phyloP scores from a whole-genome alignment of 345 rosid genomes.

The Aethionema arabicum region DNA sequence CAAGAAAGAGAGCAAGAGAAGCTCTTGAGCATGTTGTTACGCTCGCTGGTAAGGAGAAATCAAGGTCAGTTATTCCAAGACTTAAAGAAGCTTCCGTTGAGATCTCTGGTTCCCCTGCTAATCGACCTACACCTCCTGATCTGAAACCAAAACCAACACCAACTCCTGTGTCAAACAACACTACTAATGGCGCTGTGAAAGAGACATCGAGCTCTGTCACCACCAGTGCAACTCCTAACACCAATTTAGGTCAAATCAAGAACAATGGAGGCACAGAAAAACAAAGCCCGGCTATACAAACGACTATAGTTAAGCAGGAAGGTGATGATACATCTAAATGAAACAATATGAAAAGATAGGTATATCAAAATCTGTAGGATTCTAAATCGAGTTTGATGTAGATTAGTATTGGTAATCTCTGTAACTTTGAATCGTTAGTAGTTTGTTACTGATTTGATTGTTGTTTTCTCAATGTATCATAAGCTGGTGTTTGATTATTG shows the following conservation, averaged over 20 bases:
- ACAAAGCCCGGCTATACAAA: not conserved
- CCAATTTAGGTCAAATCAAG: not conserved
- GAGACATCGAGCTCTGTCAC: slow-evolving; percentile 18
- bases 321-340: not conserved
- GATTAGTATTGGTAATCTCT: too few species aligned
- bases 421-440: too few species aligned
- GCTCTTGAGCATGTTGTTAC: slow-evolving; percentile 50
- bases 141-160: slow-evolving; percentile 20
- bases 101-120: slow-evolving; percentile 6
- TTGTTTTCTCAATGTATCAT: too few species aligned
- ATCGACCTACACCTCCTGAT: slow-evolving; percentile 1
- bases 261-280: not conserved
- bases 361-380: too few species aligned
- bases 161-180: slow-evolving; percentile 11
- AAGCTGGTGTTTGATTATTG: too few species aligned
- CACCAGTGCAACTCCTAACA: not conserved
- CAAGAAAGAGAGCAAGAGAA: slow-evolving; percentile 68
- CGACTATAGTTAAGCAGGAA: not conserved
- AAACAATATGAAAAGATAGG: not conserved
- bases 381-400: too few species aligned
- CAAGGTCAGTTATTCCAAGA: slow-evolving; percentile 11
- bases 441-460: too few species aligned
- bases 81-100: slow-evolving; percentile 28
- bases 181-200: slow-evolving; percentile 20
- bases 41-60: slow-evolving; percentile 26